Evolutionary conservation across 139 green algal genomes (phyloP).

Genomic region (Chlorella sp.): DNA sequence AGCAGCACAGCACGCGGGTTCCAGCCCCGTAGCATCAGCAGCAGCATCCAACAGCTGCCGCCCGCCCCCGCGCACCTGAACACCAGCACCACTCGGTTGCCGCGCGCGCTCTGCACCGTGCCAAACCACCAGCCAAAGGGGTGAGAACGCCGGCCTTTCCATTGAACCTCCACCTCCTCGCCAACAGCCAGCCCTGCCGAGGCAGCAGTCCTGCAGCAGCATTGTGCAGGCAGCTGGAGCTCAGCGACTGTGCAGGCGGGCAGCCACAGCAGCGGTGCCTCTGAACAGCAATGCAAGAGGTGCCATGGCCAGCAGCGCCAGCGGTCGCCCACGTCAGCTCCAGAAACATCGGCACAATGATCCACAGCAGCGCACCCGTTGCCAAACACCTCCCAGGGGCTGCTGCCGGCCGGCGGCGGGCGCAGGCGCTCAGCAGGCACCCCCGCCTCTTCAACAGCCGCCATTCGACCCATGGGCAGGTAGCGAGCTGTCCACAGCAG

Average conservation of each 20-base stretch:
- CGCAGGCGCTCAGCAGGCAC: slow-evolving; percentile 14
- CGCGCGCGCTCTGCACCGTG: slow-evolving; percentile 27
- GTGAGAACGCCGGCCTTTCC: slow-evolving; percentile 26
- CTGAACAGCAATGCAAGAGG: too few relatives aligned
- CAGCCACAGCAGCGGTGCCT: too few relatives aligned
- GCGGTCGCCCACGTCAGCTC: too few relatives aligned
- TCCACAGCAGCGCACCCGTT: not conserved
- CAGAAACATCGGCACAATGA: too few relatives aligned
- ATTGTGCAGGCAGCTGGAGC: too few relatives aligned
- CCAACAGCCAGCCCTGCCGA: not conserved
- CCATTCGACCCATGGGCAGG: slow-evolving; percentile 15
- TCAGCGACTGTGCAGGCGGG: too few relatives aligned
- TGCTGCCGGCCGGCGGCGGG: slow-evolving; percentile 3
- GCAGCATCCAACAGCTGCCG: too few relatives aligned
- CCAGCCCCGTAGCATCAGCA: too few relatives aligned
- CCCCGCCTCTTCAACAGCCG: not conserved
- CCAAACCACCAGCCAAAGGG: slow-evolving; percentile 30
- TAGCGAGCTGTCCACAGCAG: slow-evolving; percentile 19
- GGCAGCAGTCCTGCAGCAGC: not conserved
- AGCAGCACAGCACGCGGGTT: too few relatives aligned
- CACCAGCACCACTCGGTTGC: slow-evolving; percentile 3
- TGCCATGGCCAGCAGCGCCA: too few relatives aligned
- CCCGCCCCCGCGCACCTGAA: slow-evolving; percentile 1
- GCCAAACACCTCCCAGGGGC: slow-evolving; percentile 2
- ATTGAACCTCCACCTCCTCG: slow-evolving; percentile 34